Conservation (phyloP, 352 stramenopile genomes). For the Lagenidium giganteum region DNA sequence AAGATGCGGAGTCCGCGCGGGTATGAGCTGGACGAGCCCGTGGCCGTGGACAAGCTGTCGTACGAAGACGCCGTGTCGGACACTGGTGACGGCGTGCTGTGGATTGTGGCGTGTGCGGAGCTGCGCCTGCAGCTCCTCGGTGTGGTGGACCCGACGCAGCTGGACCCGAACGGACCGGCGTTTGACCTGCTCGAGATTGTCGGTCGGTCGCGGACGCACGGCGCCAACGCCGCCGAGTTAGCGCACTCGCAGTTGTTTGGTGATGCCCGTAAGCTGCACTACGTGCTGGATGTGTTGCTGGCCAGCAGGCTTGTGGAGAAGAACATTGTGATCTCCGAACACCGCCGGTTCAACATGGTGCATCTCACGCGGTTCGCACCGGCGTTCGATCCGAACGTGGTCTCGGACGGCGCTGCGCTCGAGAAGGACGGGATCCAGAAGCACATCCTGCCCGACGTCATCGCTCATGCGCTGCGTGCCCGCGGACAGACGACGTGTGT, state of each 20-base stretch:
- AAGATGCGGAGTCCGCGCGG: constrained; percentile 58
- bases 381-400: constrained; percentile 67
- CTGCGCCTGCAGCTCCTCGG: constrained; percentile 67
- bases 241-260: constrained; percentile 54
- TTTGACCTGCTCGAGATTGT: constrained; percentile 82
- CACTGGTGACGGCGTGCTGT: constrained; percentile 41
- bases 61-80: constrained; percentile 58
- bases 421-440: constrained; percentile 58
- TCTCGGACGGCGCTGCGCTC: constrained; percentile 45
- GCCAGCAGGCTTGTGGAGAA: constrained; percentile 55
- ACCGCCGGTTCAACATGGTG: constrained; percentile 77
- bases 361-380: constrained; percentile 60
- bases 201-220: constrained; percentile 43
- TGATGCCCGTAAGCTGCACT: constrained; percentile 72
- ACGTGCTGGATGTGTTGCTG: constrained; percentile 78
- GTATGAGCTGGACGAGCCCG: constrained; percentile 49
- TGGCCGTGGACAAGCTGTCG: constrained; percentile 40
- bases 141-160: constrained; percentile 36
- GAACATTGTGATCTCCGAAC: constrained; percentile 67
- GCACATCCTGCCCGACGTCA: constrained; percentile 45
- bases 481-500: constrained; percentile 68
- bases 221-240: constrained; percentile 56
- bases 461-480: constrained; percentile 56
- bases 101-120: constrained; percentile 63
- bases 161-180: constrained; percentile 61